Evolutionary conservation across 2,329 filamentous ascomycete genomes (phyloP), one percentile per base, ranked within the genome.

Genomic region (Scolecobasidium constrictum): DNA sequence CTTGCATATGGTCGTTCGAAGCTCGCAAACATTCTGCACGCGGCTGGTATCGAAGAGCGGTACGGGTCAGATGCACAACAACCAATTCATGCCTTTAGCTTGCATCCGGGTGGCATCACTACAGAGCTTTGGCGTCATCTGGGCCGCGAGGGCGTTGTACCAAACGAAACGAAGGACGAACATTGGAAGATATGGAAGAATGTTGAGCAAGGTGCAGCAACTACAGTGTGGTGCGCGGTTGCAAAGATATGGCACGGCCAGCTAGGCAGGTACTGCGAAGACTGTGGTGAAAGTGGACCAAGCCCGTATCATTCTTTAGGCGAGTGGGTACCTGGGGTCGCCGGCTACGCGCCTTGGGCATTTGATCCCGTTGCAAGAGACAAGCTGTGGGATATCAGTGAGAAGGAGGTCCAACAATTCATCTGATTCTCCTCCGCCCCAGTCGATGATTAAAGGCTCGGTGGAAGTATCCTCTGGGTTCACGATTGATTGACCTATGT

Each of bases 11-110:
- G 59, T 0, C 65, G 71, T 47, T 59, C 60, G 40, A 77, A 77
- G 49, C 61, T 63, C 0, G 71, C 72, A 11, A 72, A 69, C 45
- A 62, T 74, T 16, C 69, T 63, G 47, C 65, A 69, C 40, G 65
- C 71, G 3, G 72, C 68, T 46, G 61, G 72, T 43, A 60, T 75
- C 18, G 71, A 75, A 21, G 61, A 70, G 2, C 60, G 60, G 0
- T 74, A 71, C 48, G 67, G 64, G 2, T 22, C 52, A 1, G 50
- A 56, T 3, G 64, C 66, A 6, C 13, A 34, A 18, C 20, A 34
- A 12, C 38, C 38, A 9, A 46, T 76, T 0, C 69, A 70, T 42
- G 68, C 60, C 0, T 53, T 58, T n/a, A 60, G 59, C 16, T 43
- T 72, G 4, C 66, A 72, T 41, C 73, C 72, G 0, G 71, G 73